Conservation (phyloP, 2,329 filamentous ascomycete genomes). For the Fusarium mangiferae region DNA sequence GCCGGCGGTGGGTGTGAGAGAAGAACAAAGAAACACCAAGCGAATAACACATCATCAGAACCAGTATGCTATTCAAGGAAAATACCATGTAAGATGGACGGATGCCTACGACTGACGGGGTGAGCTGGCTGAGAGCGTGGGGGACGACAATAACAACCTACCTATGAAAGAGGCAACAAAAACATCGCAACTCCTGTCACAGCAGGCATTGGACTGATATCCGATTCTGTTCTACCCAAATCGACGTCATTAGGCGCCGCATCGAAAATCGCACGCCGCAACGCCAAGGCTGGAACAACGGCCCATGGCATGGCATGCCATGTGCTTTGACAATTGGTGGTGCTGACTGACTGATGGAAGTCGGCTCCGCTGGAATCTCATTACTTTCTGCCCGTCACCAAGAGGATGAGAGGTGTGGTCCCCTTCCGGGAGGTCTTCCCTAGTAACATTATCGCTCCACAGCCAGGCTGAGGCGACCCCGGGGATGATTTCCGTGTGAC, state of each 20-base stretch:
- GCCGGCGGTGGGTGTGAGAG: slow-evolving; percentile 12
- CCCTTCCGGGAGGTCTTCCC: slow-evolving; percentile 30
- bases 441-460: slow-evolving; percentile 35
- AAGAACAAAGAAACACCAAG: slow-evolving; percentile 14
- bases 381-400: slow-evolving; percentile 22
- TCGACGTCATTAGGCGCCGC: slow-evolving; percentile 39
- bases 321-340: slow-evolving; percentile 38
- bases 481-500: slow-evolving; percentile 45
- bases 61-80: slow-evolving; percentile 18
- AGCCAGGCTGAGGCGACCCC: slow-evolving; percentile 40
- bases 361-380: slow-evolving; percentile 29
- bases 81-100: slow-evolving; percentile 7
- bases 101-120: slow-evolving; percentile 1
- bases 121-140: slow-evolving; percentile 26
- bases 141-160: slow-evolving; percentile 19
- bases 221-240: slow-evolving; percentile 31
- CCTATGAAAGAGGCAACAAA: slow-evolving; percentile 21
- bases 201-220: slow-evolving; percentile 32
- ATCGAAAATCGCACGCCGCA: slow-evolving; percentile 25
- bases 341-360: slow-evolving; percentile 13
- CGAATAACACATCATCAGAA: slow-evolving; percentile 24
- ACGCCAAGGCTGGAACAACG: slow-evolving; percentile 33
- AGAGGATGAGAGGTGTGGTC: slow-evolving; percentile 28
- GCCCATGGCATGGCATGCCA: slow-evolving; percentile 31
- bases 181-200: slow-evolving; percentile 34